A percentile compares a stretch with the other conserved stretches of the same genome.
phyloP scores from a whole-genome alignment of 495 filamentous ascomycete genomes.

The Penicillium fimorum region DNA sequence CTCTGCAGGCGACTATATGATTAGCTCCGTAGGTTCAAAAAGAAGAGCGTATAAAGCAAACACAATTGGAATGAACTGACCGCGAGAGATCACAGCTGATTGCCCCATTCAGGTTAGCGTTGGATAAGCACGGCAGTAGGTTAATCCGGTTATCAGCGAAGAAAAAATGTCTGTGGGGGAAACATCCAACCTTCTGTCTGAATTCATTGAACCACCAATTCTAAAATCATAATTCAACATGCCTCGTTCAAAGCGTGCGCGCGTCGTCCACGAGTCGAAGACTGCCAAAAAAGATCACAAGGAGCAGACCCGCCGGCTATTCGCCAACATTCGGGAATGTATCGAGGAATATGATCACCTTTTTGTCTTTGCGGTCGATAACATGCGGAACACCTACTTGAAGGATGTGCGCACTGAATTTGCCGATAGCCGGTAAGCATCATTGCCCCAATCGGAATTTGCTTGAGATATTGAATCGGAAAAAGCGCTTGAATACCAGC shows the following conservation, averaged over 20 bases:
- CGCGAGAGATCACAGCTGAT: conserved; percentile 28
- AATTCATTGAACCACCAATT: conserved; percentile 11
- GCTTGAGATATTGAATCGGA: conserved; percentile 2
- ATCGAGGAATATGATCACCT: conserved; percentile 83
- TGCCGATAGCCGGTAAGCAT: conserved; percentile 72
- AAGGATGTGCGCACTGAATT: conserved; percentile 87
- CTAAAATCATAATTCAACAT: conserved; percentile 53
- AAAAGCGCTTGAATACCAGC: not conserved
- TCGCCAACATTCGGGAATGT: conserved; percentile 81
- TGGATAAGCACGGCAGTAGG: conserved; percentile 43
- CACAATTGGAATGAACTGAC: conserved; percentile 1
- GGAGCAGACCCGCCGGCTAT: conserved; percentile 84
- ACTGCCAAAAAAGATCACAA: conserved; percentile 86
- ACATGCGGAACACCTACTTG: conserved; percentile 98
- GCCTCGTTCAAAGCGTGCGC: conserved; percentile 94
- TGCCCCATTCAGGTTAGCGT: conserved; percentile 36
- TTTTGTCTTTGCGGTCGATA: conserved; percentile 90
- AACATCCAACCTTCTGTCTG: conserved; percentile 10
- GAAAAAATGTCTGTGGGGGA: conserved; percentile 31
- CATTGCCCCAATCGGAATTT: not conserved
- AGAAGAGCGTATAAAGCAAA: not conserved
- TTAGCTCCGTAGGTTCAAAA: not conserved
- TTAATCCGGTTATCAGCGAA: conserved; percentile 47
- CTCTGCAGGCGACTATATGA: conserved; percentile 4
- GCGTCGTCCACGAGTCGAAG: conserved; percentile 83